Evolutionary conservation across 495 filamentous ascomycete species (phyloP), one percentile per base, ranked within the genome.

Genomic region (Daldinia decipiens): DNA sequence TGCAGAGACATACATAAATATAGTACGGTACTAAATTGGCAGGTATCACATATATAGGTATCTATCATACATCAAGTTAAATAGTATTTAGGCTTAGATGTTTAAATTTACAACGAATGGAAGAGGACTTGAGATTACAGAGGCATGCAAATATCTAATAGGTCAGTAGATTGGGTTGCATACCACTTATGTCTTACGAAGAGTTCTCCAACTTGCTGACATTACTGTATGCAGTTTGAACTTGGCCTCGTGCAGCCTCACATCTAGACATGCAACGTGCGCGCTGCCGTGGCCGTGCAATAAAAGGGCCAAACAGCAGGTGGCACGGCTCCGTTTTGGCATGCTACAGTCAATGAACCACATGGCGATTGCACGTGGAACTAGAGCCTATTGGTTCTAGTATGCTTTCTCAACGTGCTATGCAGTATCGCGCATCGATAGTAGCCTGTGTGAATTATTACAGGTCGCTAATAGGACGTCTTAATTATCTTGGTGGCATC

Each of bases 311-410:
- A 66, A 58, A 50, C 27, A 62, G 51, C 52, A 36, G 51, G 65
- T 73, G 65, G 65, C 62, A 62, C 38, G 34, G 56, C 69, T 69
- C 65, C 65, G 43, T 69, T 73, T 53, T 62, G 61, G 52, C 70
- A 69, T 66, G 24, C 56, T 57, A 69, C 40, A 60, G 32, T 62
- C 40, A 58, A 69, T 65, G 70, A 73, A 73, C 70, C 70, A 73
- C 70, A 73, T 73, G 70, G 70, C 70, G 61, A 27, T 56, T 58
- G 61, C 70, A 73, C 70, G 65, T 73, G 70, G 70, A 73, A 73
- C 65, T 39, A 40, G 61, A 62, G 65, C 39, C 53, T 62, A 73
- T 73, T 73, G 70, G 70, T 54, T 47, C 57, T 62, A 62, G 57
- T 61, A 31, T 56, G 27, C 47, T 43, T 43, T 59, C 43, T 69